Conservation (phyloP, 768 basidiomycete genomes). For the Termitomyces titanicus region DNA sequence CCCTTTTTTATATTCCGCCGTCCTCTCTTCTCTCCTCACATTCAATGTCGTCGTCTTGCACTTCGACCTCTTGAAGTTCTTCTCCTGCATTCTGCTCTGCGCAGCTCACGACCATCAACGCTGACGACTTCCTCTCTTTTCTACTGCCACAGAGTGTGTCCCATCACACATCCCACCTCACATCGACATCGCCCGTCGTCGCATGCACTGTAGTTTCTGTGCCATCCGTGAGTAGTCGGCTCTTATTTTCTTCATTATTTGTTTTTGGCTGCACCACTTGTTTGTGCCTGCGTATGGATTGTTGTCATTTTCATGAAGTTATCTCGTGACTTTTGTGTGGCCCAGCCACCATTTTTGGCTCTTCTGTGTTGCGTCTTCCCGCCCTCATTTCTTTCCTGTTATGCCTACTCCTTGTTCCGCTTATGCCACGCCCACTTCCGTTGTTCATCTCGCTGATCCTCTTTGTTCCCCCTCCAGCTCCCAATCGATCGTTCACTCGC, state of each 20-base stretch:
- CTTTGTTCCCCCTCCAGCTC: constrained; percentile 29
- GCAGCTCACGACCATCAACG: constrained; percentile 41
- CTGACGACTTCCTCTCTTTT: constrained; percentile 36
- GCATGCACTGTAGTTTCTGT: constrained; percentile 36
- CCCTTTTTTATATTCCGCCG: constrained; percentile 20
- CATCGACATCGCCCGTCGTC: constrained; percentile 26
- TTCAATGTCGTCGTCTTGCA: constrained; percentile 19
- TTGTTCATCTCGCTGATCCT: too few species aligned
- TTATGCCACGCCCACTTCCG: constrained; percentile 16
- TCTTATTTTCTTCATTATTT: constrained; percentile 3
- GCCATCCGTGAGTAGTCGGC: constrained; percentile 31
- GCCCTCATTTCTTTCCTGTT: constrained; percentile 15
- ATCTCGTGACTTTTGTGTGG: constrained; percentile 11
- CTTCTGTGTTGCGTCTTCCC: neutral
- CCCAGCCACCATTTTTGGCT: neutral
- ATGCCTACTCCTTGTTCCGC: constrained; percentile 22
- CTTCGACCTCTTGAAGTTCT: constrained; percentile 18
- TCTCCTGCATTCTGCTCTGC: constrained; percentile 18
- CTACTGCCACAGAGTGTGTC: constrained; percentile 19
- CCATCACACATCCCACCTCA: constrained; percentile 7
- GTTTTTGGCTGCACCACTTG: neutral
- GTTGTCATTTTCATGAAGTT: constrained; percentile 10
- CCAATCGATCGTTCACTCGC: constrained; percentile 40
- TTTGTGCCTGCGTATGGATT: constrained; percentile 1
- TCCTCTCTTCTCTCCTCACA: constrained; percentile 18